Conservation (phyloP, 108 stramenopile species). For the Nitzschia sp. region DNA sequence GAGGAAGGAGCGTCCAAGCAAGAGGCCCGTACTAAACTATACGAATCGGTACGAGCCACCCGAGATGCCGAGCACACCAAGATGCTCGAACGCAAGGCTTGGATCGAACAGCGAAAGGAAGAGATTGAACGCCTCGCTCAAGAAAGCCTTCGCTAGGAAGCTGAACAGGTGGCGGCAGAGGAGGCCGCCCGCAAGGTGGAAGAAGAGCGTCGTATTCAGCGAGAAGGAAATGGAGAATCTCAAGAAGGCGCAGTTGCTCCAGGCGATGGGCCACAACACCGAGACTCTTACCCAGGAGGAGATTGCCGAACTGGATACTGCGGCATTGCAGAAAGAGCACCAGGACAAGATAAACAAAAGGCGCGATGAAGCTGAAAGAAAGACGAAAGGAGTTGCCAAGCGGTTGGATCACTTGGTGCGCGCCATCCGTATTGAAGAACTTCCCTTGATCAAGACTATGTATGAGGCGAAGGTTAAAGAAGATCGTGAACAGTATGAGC, state of each 20-base stretch:
- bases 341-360: slow-evolving; percentile 87
- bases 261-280: slow-evolving; percentile 83
- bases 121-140: slow-evolving; percentile 81
- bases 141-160: slow-evolving; percentile 72
- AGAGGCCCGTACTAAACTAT: slow-evolving; percentile 48
- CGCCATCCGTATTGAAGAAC: slow-evolving; percentile 95
- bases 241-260: slow-evolving; percentile 75
- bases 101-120: slow-evolving; percentile 94
- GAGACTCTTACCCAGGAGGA: slow-evolving; percentile 89
- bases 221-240: slow-evolving; percentile 88
- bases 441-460: slow-evolving; percentile 79
- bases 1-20: slow-evolving; percentile 32
- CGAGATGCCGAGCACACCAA: slow-evolving; percentile 75
- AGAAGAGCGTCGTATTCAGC: slow-evolving; percentile 76
- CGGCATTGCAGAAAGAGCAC: slow-evolving; percentile 81
- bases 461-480: slow-evolving; percentile 72
- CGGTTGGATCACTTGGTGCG: slow-evolving; percentile 90
- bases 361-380: slow-evolving; percentile 90
- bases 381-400: slow-evolving; percentile 82
- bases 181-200: slow-evolving; percentile 86
- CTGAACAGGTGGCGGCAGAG: slow-evolving; percentile 63
- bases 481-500: slow-evolving; percentile 73
- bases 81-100: slow-evolving; percentile 79
- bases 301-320: slow-evolving; percentile 66
- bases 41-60: slow-evolving; percentile 62